A percentile compares a stretch with the other conserved stretches of the same genome.
These are phyloP conservation scores for Fusarium domesticum DNA, from an alignment of 2,329 filamentous ascomycete genomes.

Conservation along the genomic window DNA sequence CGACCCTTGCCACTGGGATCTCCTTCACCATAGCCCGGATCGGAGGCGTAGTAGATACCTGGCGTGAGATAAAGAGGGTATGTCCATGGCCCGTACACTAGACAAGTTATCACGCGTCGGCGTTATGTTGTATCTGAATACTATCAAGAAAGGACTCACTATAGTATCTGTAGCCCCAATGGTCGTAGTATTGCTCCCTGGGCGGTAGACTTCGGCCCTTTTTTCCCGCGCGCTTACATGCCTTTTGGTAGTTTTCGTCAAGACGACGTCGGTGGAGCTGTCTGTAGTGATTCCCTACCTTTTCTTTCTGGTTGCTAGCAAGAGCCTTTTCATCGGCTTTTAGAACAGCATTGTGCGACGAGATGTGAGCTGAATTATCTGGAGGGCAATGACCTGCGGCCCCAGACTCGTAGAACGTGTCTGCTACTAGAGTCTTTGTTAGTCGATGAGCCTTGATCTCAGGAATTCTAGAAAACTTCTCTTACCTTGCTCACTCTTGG, in stretches of 20 bases:
- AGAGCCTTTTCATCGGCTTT: too few species aligned
- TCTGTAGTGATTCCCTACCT: slow-evolving; percentile 13
- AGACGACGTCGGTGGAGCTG: slow-evolving; percentile 32
- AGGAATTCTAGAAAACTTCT: not conserved
- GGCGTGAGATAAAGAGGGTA: slow-evolving; percentile 43
- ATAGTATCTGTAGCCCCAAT: slow-evolving; percentile 54
- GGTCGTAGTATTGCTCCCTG: slow-evolving; percentile 47
- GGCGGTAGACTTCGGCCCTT: slow-evolving; percentile 48
- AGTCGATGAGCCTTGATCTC: not conserved
- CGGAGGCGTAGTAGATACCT: slow-evolving; percentile 45
- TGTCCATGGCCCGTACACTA: slow-evolving; percentile 46
- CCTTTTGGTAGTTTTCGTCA: slow-evolving; percentile 57
- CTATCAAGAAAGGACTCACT: slow-evolving; percentile 30
- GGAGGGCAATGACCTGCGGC: slow-evolving; percentile 49
- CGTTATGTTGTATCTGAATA: not conserved
- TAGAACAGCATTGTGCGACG: slow-evolving; percentile 69
- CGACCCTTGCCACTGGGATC: slow-evolving; percentile 30
- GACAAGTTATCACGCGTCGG: not conserved
- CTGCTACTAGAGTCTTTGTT: slow-evolving; percentile 19
- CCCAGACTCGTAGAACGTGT: slow-evolving; percentile 49
- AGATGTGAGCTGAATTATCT: slow-evolving; percentile 65
- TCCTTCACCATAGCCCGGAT: slow-evolving; percentile 37
- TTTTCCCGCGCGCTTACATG: slow-evolving; percentile 47
- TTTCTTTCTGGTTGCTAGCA: slow-evolving; percentile 5
- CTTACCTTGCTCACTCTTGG: slow-evolving; percentile 44